phyloP scores from a whole-genome alignment of 1,139 yeast genomes.

The Pichia sp. region DNA sequence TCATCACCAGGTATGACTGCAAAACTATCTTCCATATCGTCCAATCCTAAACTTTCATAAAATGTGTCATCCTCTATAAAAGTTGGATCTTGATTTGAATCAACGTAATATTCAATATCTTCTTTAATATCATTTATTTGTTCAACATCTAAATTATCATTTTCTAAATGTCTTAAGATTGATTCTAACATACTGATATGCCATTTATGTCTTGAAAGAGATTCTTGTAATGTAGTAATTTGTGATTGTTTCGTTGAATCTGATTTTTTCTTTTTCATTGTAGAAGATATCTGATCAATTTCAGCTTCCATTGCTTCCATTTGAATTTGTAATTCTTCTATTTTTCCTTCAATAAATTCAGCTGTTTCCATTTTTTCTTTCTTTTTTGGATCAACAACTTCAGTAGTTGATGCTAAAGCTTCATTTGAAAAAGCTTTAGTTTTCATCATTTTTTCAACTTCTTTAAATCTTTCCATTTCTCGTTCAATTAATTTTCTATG shows the following conservation, averaged over 20 bases:
- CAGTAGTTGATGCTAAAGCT: constrained; percentile 81
- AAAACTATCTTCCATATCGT: constrained; percentile 52
- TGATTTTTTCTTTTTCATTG: constrained; percentile 51
- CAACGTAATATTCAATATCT: constrained; percentile 90
- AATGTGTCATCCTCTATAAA: constrained; percentile 93
- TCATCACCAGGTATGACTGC: constrained; percentile 43
- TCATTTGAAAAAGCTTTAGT: constrained; percentile 94
- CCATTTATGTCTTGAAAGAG: constrained; percentile 68
- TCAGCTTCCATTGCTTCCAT: constrained; percentile 75
- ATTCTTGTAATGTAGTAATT: constrained; percentile 56
- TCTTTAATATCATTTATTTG: constrained; percentile 76
- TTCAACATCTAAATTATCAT: constrained; percentile 78
- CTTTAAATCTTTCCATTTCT: constrained; percentile 96
- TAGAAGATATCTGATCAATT: constrained; percentile 50
- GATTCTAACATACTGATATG: constrained; percentile 76
- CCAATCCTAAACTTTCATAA: constrained; percentile 80
- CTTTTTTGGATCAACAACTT: constrained; percentile 70
- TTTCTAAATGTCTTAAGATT: constrained; percentile 71
- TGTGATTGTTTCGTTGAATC: constrained; percentile 44
- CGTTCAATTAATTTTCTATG: constrained; percentile 79
- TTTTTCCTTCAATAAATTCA: constrained; percentile 62
- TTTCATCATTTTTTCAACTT: constrained; percentile 89
- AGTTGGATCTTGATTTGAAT: constrained; percentile 91
- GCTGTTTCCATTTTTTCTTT: constrained; percentile 71
- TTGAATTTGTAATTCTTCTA: constrained; percentile 82